These are phyloP conservation scores for Eimeria falciformis DNA, from an alignment of 169 alveolate species.

Conservation along the genomic window DNA sequence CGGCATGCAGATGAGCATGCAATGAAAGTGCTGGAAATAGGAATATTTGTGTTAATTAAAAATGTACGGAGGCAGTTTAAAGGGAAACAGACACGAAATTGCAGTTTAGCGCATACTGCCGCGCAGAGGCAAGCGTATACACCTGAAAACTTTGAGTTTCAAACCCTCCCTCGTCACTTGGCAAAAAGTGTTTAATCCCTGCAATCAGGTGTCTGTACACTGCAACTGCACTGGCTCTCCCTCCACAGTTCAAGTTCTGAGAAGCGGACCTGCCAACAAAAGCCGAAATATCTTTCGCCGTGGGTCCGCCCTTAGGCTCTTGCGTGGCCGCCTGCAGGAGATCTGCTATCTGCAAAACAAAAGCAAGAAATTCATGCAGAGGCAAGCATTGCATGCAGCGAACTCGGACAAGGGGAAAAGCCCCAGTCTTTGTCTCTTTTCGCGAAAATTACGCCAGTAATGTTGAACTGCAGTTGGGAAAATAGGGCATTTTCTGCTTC, in stretches of 20 bases:
- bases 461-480: neutral
- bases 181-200: too few relatives aligned
- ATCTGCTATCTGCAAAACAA: neutral
- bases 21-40: neutral
- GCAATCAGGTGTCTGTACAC: too few relatives aligned
- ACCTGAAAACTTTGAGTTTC: too few relatives aligned
- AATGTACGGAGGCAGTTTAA: neutral
- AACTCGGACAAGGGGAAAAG: too few relatives aligned
- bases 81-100: too few relatives aligned
- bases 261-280: neutral
- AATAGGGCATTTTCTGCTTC: neutral
- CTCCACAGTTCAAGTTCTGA: too few relatives aligned
- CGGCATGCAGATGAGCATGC: conserved; percentile 1
- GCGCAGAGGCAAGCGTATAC: too few relatives aligned
- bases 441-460: neutral
- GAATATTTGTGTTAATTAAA: neutral
- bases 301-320: neutral
- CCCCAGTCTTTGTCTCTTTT: conserved; percentile 15
- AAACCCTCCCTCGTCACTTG: too few relatives aligned
- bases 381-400: too few relatives aligned
- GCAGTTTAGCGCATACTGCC: too few relatives aligned
- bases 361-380: neutral
- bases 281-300: neutral
- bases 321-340: neutral
- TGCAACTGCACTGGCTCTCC: too few relatives aligned